Base-by-base conservation (phyloP, 305 asterid genomes). In the Lippia alba region DNA sequence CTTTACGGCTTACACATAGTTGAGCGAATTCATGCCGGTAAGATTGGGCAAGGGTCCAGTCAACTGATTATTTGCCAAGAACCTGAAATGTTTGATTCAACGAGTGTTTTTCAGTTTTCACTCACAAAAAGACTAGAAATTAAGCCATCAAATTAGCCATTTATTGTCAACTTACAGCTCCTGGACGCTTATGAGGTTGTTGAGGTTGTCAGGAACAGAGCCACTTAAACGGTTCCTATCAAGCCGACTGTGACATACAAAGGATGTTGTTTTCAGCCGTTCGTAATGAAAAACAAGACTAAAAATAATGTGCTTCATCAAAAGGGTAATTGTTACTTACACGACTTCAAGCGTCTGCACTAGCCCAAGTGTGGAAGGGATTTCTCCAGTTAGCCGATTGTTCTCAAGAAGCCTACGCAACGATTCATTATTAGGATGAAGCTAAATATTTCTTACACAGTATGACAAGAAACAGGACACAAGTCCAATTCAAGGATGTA, bases 1-100 rank as follows among this genome's bases (percentile, higher is more conserved):
- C 6, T 48, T 5, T 56, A 56, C 19, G 15, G 75, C 88, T 73
- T 81, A 83, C 88, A 81, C 82, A 57, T 81, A 85, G 66, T 75
- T 69, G 76, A 94, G 94, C 19, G 20, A 32, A 66, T 49, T 24
- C 94, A 91, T 58, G 77, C 85, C 90, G 32, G 87, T 74, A 67
- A 94, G 87, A 83, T 87, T 71, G 8, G 98, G 98, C 73, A 91
- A 58, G n/a, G 77, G 54, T 66, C 98, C 98, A 58, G 72, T 66
- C 68, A 94, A 67, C 53, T 41, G 50, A 71, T 94, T 94, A 80
- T 91, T 91, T 12, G 96, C 85, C 79, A 94, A 73, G 86, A 33
- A 69, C 85, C 89, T 84, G 83, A 24, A 60, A 75, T 3, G 40
- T 56, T 62, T 53, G 12, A 61, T 40, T 50, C 12, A 11, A 45